Percentiles rank a stretch among this genome's conserved stretches.
Evolutionary conservation across 257 asterid species (phyloP).

Genomic region (Plectranthus barbatus): DNA sequence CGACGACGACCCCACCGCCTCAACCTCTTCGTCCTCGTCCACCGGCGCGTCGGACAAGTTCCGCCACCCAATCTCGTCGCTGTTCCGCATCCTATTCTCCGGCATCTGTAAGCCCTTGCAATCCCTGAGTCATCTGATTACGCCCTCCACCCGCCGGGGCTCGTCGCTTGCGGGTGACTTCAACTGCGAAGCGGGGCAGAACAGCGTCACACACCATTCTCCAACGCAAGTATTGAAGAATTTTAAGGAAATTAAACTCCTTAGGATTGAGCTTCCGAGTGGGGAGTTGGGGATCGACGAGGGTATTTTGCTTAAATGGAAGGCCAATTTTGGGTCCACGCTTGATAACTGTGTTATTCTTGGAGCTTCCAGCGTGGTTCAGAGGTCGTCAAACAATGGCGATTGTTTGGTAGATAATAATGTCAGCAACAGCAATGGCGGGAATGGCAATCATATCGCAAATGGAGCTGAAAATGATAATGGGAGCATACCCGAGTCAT

Average conservation of each 20-base stretch:
- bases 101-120: constrained; percentile 51
- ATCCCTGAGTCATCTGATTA: constrained; percentile 51
- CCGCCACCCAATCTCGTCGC: constrained; percentile 43
- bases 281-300: constrained; percentile 79
- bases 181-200: constrained; percentile 38
- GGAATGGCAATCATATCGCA: background rate
- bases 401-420: constrained; percentile 5
- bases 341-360: constrained; percentile 76
- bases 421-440: background rate
- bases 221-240: constrained; percentile 69
- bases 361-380: constrained; percentile 62
- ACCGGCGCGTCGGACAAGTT: constrained; percentile 32
- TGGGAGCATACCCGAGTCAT: too few species aligned
- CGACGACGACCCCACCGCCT: constrained; percentile 50
- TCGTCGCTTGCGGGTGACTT: constrained; percentile 13
- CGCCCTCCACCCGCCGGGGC: constrained; percentile 26
- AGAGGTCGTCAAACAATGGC: constrained; percentile 2
- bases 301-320: constrained; percentile 72
- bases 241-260: constrained; percentile 61
- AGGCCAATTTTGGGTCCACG: constrained; percentile 79
- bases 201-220: constrained; percentile 69
- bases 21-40: constrained; percentile 16
- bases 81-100: constrained; percentile 42
- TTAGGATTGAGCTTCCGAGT: constrained; percentile 63
- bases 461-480: constrained; percentile 34